Percentiles rank a stretch among this genome's conserved stretches.
phyloP scores from a whole-genome alignment of 2,329 filamentous ascomycete genomes.

The Sporothrix protearum region DNA sequence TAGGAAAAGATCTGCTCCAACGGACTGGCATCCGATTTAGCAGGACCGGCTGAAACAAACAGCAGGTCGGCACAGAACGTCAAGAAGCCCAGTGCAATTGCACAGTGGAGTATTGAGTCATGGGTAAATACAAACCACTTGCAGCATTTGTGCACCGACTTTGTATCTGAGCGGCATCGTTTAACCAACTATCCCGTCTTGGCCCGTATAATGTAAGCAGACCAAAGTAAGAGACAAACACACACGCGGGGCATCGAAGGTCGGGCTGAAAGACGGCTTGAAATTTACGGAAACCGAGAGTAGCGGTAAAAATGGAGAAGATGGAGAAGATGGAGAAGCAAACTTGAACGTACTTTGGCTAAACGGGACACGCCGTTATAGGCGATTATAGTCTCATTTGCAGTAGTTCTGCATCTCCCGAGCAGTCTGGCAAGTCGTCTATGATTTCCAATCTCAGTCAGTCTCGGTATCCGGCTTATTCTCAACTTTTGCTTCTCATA shows the following conservation, averaged over 20 bases:
- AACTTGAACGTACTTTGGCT: slow-evolving; percentile 13
- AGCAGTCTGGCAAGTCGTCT: neutral
- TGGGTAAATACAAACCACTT: slow-evolving; percentile 4
- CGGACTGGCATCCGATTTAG: slow-evolving; percentile 12
- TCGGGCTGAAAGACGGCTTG: neutral
- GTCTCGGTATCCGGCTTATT: no score
- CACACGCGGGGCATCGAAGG: neutral
- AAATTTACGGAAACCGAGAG: neutral
- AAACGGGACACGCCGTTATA: slow-evolving; percentile 9
- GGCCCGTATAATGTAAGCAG: neutral
- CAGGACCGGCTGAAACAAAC: slow-evolving; percentile 1
- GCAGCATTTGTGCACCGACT: neutral
- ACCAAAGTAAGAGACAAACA: neutral
- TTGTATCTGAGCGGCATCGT: neutral
- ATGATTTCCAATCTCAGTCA: neutral
- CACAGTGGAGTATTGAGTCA: neutral
- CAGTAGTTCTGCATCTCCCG: no score
- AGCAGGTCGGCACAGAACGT: neutral
- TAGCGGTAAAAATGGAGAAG: neutral
- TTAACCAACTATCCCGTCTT: neutral
- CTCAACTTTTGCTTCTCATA: neutral
- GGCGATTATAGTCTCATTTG: neutral
- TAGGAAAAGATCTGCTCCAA: neutral
- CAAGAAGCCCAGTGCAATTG: neutral
- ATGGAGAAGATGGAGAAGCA: neutral